Evolutionary conservation across 352 stramenopile species (phyloP), one percentile per base, ranked within the genome.

Genomic region (Paralagenidium karlingii): DNA sequence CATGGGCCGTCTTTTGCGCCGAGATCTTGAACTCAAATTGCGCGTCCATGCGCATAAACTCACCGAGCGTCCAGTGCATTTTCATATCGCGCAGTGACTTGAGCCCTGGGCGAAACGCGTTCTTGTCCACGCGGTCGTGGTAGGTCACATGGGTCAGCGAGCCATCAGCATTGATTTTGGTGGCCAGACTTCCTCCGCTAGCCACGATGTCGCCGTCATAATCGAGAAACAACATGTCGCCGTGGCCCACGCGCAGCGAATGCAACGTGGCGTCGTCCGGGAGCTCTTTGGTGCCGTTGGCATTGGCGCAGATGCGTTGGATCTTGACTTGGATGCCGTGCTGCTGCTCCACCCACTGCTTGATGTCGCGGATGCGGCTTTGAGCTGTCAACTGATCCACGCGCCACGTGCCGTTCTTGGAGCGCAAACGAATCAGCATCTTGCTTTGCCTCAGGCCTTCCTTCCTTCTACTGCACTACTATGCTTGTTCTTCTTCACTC

Each of bases 11-110:
- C 54, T 97, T 94, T 57, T 97, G 90, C 31, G 83, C 69, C 47
- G 92, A 89, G 41, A 98, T 90, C 64, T 98, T 98, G 69, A 97
- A 98, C 43, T 95, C 88, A 55, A 97, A 99, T 51, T 97, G 75
- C 24, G 89, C 75, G 58, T 99, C 94, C 86, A 99, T 96, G 38
- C 82, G 87, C 50, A 94, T 93, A 62, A 98, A 99, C 66, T 99
- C 94, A 34, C 75, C 73, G 8, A 99, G 60, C 25, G 94, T 98
- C 95, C 95, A 99, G 49, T 96, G 68, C 92, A 98, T 99, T 68
- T 99, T 99, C 79, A 99, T 99, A 56, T 97, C 89, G 2, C 94
- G 69, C 34, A 99, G 60, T 24, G 94, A 63, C 56, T 98, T 85
- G 65, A 97, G 82, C 6, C 95, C 95, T 9, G 94, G 94, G 16